Evolutionary conservation across 768 basidiomycete species (phyloP).

Genomic region (Lactifluus pinguis): DNA sequence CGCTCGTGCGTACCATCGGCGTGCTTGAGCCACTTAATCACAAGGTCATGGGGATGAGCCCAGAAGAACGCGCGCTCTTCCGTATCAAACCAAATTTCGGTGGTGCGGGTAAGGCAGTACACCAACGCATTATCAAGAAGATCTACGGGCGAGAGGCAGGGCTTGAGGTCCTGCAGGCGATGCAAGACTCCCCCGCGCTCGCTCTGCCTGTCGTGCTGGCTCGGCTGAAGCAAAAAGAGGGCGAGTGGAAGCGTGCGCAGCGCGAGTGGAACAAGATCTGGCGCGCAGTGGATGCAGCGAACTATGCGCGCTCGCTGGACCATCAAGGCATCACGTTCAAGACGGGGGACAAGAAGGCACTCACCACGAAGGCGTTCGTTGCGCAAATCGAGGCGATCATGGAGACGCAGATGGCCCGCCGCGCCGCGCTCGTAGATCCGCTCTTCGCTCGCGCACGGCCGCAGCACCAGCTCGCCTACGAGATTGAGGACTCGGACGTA

Average conservation of each 20-base stretch:
- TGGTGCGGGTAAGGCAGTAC: conserved; percentile 77
- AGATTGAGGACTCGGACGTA: conserved; percentile 62
- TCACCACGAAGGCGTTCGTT: conserved; percentile 66
- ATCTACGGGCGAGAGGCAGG: conserved; percentile 87
- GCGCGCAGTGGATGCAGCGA: conserved; percentile 92
- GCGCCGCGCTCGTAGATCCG: conserved; percentile 50
- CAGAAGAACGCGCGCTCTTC: conserved; percentile 72
- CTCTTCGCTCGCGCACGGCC: conserved; percentile 51
- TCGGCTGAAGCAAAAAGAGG: conserved; percentile 91
- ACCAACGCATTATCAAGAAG: conserved; percentile 92
- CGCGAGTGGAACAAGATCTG: conserved; percentile 99
- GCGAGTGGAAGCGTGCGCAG: conserved; percentile 97
- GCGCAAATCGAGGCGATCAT: conserved; percentile 77
- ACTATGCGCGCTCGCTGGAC: conserved; percentile 89
- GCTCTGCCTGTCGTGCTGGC: conserved; percentile 86
- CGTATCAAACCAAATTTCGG: conserved; percentile 86
- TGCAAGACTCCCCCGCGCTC: conserved; percentile 86
- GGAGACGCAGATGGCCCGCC: conserved; percentile 72
- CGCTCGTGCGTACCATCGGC: conserved; percentile 81
- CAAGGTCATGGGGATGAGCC: conserved; percentile 70
- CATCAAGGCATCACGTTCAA: conserved; percentile 91
- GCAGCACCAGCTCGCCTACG: conserved; percentile 72
- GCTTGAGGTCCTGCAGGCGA: conserved; percentile 69
- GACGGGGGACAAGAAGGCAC: conserved; percentile 77
- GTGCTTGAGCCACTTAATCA: conserved; percentile 87